Evolutionary conservation across 805 yeast genomes (phyloP), one percentile per base, ranked within the genome.

Genomic region (Zygosaccharomyces pseudorouxii): DNA sequence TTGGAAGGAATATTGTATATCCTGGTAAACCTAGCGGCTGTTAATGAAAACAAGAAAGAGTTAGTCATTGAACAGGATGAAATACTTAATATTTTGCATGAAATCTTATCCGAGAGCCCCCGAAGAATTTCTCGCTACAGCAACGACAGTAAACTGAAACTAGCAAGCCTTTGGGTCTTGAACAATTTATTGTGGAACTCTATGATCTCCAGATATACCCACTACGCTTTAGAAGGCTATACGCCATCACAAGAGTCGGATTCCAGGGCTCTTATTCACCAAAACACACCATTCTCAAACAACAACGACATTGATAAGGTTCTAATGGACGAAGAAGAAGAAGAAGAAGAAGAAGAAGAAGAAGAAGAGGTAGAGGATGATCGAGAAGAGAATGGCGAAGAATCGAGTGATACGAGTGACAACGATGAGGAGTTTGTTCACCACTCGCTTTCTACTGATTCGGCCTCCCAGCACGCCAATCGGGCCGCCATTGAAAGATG

Each of bases 161-260:
- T 63, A 10, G 70, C 69, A 1, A 47, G 62, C 37, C 44, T 65
- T 29, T 64, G 69, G 68, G 60, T 64, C 1, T 49, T 65, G 18
- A 65, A 60, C 37, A 65, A 65, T 47, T 46, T 65, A 9, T 49
- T 64, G 6, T 65, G 70, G 70, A 60, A 63, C 47, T 63, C 69
- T 0, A 53, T 62, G 5, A 47, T 60, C 11, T 56, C 63, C 1
- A 55, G 51, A 19, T 60, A 58, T 44, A 55, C 62, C 1, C 58
- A 60, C 31, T 58, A 53, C 37, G 58, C 55, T 5, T 39, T 57
- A 22, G 61, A 58, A 39, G 55, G 55, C n/a, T 51, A 48, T 30
- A 42, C 52, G 9, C 50, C 49, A 6, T 46, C 52, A 4, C 48
- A 46, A 5, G 40, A 44, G 5, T 51, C 47, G 1, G 52, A 42